A percentile compares a stretch with the other conserved stretches of the same genome.
These are phyloP conservation scores for Pseudogymnoascus verrucosus DNA, from an alignment of 2,329 filamentous ascomycete species.

Conservation along the genomic window DNA sequence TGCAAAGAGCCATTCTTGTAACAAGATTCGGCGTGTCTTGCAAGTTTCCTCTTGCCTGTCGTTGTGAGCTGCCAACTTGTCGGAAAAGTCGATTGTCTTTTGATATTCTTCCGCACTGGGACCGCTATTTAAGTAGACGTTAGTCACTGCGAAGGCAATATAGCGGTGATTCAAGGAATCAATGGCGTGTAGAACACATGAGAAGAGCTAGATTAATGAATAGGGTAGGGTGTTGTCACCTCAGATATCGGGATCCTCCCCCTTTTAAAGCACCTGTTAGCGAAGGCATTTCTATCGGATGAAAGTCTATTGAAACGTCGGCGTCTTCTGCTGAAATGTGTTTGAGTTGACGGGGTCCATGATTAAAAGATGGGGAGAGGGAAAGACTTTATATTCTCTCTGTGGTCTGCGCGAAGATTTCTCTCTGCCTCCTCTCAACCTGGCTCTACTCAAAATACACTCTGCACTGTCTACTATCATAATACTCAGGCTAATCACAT, in stretches of 20 bases:
- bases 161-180: background rate
- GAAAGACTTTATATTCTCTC: background rate
- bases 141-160: background rate
- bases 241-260: background rate
- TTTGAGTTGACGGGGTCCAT: background rate
- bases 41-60: background rate
- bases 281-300: background rate
- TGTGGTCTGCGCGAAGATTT: no score
- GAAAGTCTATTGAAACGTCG: background rate
- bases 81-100: background rate
- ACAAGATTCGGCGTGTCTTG: background rate
- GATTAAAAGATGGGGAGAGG: background rate
- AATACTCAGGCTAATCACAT: background rate
- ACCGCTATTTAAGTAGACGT: background rate
- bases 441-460: background rate
- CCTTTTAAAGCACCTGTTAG: background rate
- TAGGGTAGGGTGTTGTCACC: background rate
- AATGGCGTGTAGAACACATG: background rate
- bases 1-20: background rate
- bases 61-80: background rate
- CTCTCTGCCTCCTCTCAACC: background rate
- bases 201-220: background rate
- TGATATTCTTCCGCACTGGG: background rate
- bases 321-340: background rate
- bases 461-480: background rate